Evolutionary conservation across 495 filamentous ascomycete genomes (phyloP).

Genomic region (Aspergillus cristatus): DNA sequence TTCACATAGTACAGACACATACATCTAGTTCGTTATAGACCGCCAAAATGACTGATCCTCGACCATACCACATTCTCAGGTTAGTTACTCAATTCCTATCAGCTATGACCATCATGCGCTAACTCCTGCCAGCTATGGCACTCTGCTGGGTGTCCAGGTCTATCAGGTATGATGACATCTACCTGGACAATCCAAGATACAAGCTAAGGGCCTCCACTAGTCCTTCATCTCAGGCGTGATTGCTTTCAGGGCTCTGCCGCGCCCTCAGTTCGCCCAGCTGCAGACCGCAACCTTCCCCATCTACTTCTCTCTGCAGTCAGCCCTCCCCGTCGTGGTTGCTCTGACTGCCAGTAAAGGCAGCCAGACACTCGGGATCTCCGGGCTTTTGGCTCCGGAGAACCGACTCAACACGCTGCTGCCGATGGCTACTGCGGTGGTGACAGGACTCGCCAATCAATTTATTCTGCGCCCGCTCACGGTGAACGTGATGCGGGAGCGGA

Average conservation of each 20-base stretch:
- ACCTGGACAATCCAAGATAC: constrained; percentile 9
- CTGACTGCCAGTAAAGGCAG: constrained; percentile 62
- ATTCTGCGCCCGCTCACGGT: constrained; percentile 65
- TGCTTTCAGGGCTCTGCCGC: constrained; percentile 63
- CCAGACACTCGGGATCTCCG: constrained; percentile 36
- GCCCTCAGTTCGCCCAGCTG: constrained; percentile 70
- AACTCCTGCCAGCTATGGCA: constrained; percentile 78
- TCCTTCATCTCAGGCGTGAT: constrained; percentile 73
- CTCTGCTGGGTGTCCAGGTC: constrained; percentile 66
- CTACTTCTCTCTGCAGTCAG: constrained; percentile 77
- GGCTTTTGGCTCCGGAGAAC: constrained; percentile 47
- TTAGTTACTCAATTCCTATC: constrained; percentile 24
- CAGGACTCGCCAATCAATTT: constrained; percentile 55
- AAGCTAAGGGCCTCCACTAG: constrained; percentile 22
- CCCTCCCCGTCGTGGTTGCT: constrained; percentile 61
- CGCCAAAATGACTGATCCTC: constrained; percentile 40
- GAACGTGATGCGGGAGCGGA: constrained; percentile 62
- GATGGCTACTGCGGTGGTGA: constrained; percentile 52
- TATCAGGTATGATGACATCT: constrained; percentile 59
- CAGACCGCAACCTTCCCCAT: constrained; percentile 73
- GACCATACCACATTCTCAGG: constrained; percentile 72
- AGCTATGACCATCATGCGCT: too few species aligned
- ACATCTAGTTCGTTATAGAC: constrained; percentile 41
- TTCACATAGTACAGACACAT: too few species aligned
- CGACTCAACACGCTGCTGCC: constrained; percentile 53